Base-by-base conservation (phyloP, 2,329 filamentous ascomycete species). In the Fusarium odoratissimum region DNA sequence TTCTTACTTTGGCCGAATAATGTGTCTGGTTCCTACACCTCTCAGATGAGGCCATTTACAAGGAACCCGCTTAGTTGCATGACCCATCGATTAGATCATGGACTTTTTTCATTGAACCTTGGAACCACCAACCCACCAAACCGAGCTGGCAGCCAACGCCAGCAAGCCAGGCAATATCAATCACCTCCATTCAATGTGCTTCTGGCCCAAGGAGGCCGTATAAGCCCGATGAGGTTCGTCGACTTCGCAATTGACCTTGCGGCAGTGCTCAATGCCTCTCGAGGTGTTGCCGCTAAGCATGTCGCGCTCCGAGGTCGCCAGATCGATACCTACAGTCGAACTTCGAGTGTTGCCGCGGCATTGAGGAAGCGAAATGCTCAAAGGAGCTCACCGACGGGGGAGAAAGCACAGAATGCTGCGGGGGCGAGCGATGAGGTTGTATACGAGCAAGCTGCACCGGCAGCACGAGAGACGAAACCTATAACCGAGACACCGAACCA, bases 191-290 rank as follows among this genome's bases (percentile, higher is more conserved):
- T 74, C 76, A 60, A 80, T 79, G 78, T 57, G 63, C 73, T 38
- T 60, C 58, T 67, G 71, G 71, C 63, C 66, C 64, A 58, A 41
- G 35, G 71, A 76, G 77, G 75, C 71, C 70, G 65, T 48, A 52
- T 66, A 77, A 49, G 49, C 75, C 71, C 75, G 75, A 91, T 91
- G 89, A 84, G 88, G 81, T 84, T 90, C 86, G 89, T 88, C 83
- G 91, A 89, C 83, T 89, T 87, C 78, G 83, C 86, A 71, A 85
- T 95, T 79, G 93, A 95, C 83, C 84, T 92, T 76, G 90, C 91
- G 74, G 89, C 91, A 68, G 86, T 95, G 72, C 86, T 92, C 80
- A 90, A 88, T 84, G 92, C 90, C 79, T 91, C 92, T 56, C 89
- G 91, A 67, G 88, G 88, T 38, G 87, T 95, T 68, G 92, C 91